These are phyloP conservation scores for Backusella tuberculispora DNA, from an alignment of 192 early-diverging fungal genomes.

Conservation along the genomic window DNA sequence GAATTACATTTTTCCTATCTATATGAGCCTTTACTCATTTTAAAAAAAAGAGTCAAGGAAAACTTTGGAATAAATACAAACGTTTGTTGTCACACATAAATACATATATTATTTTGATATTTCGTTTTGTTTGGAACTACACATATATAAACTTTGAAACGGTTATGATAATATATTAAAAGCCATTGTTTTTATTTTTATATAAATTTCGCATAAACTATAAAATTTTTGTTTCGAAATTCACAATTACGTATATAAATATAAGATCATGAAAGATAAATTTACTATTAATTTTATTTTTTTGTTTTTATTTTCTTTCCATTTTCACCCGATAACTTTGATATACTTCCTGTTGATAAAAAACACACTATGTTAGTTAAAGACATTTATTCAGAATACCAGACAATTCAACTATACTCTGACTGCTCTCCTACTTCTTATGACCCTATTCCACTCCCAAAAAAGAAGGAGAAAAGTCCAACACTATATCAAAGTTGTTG, in stretches of 20 bases:
- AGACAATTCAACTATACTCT: neutral
- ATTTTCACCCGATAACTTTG: too few species aligned
- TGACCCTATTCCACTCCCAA: neutral
- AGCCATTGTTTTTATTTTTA: neutral
- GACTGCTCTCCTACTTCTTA: neutral
- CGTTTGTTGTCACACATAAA: too few species aligned
- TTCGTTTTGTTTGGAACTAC: neutral
- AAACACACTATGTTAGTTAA: neutral
- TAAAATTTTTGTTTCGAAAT: neutral
- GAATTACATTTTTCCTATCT: too few species aligned
- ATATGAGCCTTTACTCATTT: too few species aligned
- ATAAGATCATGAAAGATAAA: too few species aligned
- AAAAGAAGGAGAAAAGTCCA: neutral
- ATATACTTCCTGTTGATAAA: neutral
- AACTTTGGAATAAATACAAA: too few species aligned
- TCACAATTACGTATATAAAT: neutral
- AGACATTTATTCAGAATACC: slow-evolving; percentile 3
- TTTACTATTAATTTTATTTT: neutral
- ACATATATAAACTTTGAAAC: neutral
- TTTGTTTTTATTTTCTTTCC: neutral
- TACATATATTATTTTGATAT: neutral
- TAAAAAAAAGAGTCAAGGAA: too few species aligned
- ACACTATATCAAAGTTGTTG: neutral
- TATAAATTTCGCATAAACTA: too few species aligned
- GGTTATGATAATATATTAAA: neutral